A percentile compares a stretch with the other conserved stretches of the same genome.
Conservation (phyloP, 495 filamentous ascomycete genomes). For the Trypethelium eluteriae region DNA sequence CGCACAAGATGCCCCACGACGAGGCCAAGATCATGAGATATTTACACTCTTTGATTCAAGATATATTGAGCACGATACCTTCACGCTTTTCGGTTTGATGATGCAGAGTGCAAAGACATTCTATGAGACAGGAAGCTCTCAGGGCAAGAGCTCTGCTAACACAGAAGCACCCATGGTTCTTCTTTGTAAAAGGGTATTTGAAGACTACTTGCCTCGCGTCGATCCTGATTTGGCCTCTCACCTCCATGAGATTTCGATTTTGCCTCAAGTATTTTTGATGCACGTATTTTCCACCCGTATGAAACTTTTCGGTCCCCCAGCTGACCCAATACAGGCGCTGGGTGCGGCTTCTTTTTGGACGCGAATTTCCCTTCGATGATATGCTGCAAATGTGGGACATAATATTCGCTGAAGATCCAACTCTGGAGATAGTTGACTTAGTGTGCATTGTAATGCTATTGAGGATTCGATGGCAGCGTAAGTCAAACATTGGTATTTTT, state of each 20-base stretch:
- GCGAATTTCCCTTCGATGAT: slow-evolving; percentile 86
- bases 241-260: slow-evolving; percentile 72
- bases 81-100: slow-evolving; percentile 70
- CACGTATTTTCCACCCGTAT: slow-evolving; percentile 38
- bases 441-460: slow-evolving; percentile 92
- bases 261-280: slow-evolving; percentile 97
- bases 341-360: slow-evolving; percentile 86
- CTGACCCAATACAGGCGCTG: slow-evolving; percentile 56
- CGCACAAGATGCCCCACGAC: slow-evolving; percentile 19
- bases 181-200: slow-evolving; percentile 77
- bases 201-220: slow-evolving; percentile 63
- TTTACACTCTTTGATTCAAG: slow-evolving; percentile 54
- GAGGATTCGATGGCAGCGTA: slow-evolving; percentile 83
- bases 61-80: slow-evolving; percentile 85
- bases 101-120: slow-evolving; percentile 84
- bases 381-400: slow-evolving; percentile 81
- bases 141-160: slow-evolving; percentile 36
- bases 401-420: slow-evolving; percentile 80
- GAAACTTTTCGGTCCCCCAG: slow-evolving; percentile 18
- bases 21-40: slow-evolving; percentile 22
- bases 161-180: slow-evolving; percentile 73
- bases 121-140: slow-evolving; percentile 59
- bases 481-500: slow-evolving; percentile 26
- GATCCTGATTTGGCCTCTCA: slow-evolving; percentile 79
- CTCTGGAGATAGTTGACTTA: slow-evolving; percentile 73